A percentile compares a stretch with the other conserved stretches of the same genome.
Conservation (phyloP, 768 basidiomycete species). For the Gymnopilus junonius region DNA sequence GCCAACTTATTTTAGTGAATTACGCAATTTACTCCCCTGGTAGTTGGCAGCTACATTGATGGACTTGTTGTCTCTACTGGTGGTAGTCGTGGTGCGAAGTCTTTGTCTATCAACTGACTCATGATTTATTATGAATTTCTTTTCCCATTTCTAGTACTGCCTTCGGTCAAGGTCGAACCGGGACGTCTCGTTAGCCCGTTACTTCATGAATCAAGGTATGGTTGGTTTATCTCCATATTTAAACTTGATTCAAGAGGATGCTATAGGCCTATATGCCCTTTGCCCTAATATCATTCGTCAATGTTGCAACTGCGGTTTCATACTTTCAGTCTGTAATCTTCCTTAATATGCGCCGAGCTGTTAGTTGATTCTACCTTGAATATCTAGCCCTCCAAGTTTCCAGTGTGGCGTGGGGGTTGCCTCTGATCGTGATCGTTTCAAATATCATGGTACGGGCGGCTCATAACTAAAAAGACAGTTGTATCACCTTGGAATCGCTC, state of each 20-base stretch:
- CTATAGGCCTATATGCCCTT: slow-evolving; percentile 39
- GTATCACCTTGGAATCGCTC: background rate
- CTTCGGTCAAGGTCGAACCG: slow-evolving; percentile 26
- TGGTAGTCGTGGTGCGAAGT: slow-evolving; percentile 37
- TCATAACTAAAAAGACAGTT: background rate
- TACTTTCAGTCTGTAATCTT: slow-evolving; percentile 36
- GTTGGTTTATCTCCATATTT: background rate
- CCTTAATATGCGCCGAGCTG: background rate
- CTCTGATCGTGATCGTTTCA: slow-evolving; percentile 38
- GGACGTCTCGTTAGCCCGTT: slow-evolving; percentile 36
- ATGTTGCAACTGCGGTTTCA: slow-evolving; percentile 30
- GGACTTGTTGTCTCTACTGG: slow-evolving; percentile 40
- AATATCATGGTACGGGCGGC: slow-evolving; percentile 37
- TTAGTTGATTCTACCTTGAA: background rate
- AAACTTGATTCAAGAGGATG: background rate
- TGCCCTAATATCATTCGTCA: slow-evolving; percentile 32
- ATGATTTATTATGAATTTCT: background rate
- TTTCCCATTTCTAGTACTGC: slow-evolving; percentile 29
- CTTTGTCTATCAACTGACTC: background rate
- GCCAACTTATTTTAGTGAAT: too few species aligned
- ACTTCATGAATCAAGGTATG: slow-evolving; percentile 43
- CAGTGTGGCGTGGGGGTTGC: slow-evolving; percentile 40
- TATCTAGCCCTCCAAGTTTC: slow-evolving; percentile 32
- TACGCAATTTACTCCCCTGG: background rate
- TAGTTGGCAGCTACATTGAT: slow-evolving; percentile 41